Evolutionary conservation across 1,284 basidiomycete genomes (phyloP).

Genomic region (Cutaneotrichosporon dermatis): DNA sequence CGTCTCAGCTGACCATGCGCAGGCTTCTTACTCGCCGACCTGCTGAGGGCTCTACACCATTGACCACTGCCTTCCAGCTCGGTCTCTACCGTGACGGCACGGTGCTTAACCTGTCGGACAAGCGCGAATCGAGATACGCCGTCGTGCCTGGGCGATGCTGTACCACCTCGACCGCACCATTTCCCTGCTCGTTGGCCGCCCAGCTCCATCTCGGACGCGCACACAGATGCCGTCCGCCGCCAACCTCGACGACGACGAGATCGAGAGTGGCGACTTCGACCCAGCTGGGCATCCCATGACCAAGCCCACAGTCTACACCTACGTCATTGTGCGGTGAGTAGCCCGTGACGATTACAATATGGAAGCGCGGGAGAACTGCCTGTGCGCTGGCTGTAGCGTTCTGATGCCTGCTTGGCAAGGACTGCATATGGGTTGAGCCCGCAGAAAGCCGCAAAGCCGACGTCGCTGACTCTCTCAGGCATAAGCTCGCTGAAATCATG

Average conservation of each 20-base stretch:
- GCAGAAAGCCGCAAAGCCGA: background rate
- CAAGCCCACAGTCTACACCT: constrained; percentile 48
- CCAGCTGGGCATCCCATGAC: constrained; percentile 48
- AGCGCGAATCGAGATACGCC: constrained; percentile 50
- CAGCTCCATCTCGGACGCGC: constrained; percentile 50
- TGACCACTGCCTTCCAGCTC: constrained; percentile 50
- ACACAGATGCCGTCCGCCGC: constrained; percentile 49
- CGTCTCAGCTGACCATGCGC: constrained; percentile 2
- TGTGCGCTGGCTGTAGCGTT: background rate
- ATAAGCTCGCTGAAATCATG: constrained; percentile 49
- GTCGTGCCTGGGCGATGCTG: constrained; percentile 49
- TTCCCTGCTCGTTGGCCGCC: constrained; percentile 49
- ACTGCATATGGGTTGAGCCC: background rate
- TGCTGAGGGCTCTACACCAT: constrained; percentile 49
- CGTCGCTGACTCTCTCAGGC: constrained; percentile 25
- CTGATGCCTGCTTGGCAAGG: background rate
- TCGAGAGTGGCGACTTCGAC: constrained; percentile 47
- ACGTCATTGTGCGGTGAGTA: constrained; percentile 45
- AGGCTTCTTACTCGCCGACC: constrained; percentile 50
- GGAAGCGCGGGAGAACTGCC: background rate
- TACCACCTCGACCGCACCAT: constrained; percentile 50
- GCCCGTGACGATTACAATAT: background rate
- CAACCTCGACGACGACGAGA: constrained; percentile 50
- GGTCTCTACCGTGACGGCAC: constrained; percentile 51
- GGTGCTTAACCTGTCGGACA: constrained; percentile 47